Conservation (phyloP, 2,329 filamentous ascomycete genomes). For the Chrysoporthe puriensis region DNA sequence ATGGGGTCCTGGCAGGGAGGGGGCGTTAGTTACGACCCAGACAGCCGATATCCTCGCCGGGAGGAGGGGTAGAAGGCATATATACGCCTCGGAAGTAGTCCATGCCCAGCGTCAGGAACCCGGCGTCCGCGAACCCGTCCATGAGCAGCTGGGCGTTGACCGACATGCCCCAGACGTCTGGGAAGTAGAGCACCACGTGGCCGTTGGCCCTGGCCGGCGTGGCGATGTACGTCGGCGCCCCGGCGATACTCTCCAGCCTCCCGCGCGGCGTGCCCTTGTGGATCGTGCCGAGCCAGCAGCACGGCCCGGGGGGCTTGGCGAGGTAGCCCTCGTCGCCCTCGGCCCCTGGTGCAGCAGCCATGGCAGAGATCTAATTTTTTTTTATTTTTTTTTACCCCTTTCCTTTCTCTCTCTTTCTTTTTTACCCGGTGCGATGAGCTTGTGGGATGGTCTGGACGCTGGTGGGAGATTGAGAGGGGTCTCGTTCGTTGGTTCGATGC, state of each 20-base stretch:
- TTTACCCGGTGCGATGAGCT: not conserved
- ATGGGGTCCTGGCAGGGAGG: slow-evolving; percentile 44
- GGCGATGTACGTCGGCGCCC: slow-evolving; percentile 46
- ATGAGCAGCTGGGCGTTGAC: slow-evolving; percentile 48
- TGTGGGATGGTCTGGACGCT: too few species aligned
- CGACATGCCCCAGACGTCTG: slow-evolving; percentile 50
- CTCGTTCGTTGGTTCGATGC: not conserved
- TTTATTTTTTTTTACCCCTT: too few species aligned
- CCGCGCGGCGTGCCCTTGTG: slow-evolving; percentile 45
- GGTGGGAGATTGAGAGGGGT: not conserved
- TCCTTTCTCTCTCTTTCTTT: not conserved
- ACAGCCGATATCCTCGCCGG: not conserved
- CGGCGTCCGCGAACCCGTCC: slow-evolving; percentile 50
- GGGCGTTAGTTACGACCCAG: not conserved
- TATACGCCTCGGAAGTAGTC: slow-evolving; percentile 48
- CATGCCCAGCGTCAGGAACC: slow-evolving; percentile 46
- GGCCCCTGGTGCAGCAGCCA: not conserved
- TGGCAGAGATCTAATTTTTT: not conserved
- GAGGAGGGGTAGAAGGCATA: not conserved
- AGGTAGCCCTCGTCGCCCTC: slow-evolving; percentile 29
- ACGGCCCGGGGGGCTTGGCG: slow-evolving; percentile 42
- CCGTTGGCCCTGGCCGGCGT: slow-evolving; percentile 40
- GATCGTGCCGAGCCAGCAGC: slow-evolving; percentile 45
- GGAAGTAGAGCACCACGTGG: slow-evolving; percentile 49
- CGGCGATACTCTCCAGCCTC: slow-evolving; percentile 38